Evolutionary conservation across 768 basidiomycete genomes (phyloP).

Genomic region (Leucocoprinus sp.): DNA sequence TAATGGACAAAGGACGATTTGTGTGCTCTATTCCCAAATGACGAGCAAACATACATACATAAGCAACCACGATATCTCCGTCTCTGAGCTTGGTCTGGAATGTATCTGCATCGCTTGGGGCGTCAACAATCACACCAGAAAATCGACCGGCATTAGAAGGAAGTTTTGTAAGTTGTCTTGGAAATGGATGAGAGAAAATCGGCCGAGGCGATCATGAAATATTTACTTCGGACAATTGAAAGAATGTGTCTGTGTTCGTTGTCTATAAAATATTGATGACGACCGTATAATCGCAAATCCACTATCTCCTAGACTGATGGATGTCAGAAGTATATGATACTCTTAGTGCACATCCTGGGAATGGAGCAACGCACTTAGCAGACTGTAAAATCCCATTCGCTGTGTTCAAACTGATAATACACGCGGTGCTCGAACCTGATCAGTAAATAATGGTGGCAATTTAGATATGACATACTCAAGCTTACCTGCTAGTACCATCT

Average conservation of each 20-base stretch:
- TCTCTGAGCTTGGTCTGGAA: slow-evolving; percentile 37
- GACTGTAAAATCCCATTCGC: slow-evolving; percentile 68
- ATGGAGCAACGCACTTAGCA: slow-evolving; percentile 51
- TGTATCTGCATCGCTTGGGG: slow-evolving; percentile 38
- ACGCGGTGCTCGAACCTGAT: slow-evolving; percentile 85
- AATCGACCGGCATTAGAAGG: slow-evolving; percentile 36
- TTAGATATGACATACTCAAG: not conserved
- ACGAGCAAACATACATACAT: slow-evolving; percentile 26
- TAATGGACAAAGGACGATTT: not conserved
- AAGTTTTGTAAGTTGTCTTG: slow-evolving; percentile 46
- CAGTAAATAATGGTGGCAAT: too few species aligned
- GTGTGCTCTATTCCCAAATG: not conserved
- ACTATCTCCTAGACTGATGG: slow-evolving; percentile 65
- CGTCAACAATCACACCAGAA: slow-evolving; percentile 45
- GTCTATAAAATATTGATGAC: slow-evolving; percentile 50
- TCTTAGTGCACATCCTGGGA: slow-evolving; percentile 2
- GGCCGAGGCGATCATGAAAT: slow-evolving; percentile 2
- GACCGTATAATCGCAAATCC: slow-evolving; percentile 67
- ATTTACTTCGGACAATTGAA: slow-evolving; percentile 51
- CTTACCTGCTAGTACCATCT: slow-evolving; percentile 57
- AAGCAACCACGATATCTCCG: slow-evolving; percentile 45
- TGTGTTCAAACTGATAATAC: slow-evolving; percentile 65
- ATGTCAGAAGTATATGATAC: slow-evolving; percentile 7
- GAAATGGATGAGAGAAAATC: slow-evolving; percentile 8
- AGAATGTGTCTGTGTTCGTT: slow-evolving; percentile 42